Conservation (phyloP, 345 rosid species). For the Citrus medica region DNA sequence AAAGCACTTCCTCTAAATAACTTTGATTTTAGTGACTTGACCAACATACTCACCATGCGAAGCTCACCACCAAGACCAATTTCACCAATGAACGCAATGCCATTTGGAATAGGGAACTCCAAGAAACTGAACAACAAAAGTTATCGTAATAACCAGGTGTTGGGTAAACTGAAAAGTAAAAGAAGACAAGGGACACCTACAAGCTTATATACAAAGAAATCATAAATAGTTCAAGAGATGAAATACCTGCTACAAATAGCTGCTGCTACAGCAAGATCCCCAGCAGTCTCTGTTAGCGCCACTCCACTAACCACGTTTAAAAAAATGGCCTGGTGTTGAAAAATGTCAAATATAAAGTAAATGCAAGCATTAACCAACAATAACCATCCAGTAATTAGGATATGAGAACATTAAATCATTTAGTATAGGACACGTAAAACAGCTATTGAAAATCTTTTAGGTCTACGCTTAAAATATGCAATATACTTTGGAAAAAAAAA, state of each 20-base stretch:
- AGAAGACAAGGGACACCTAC: neutral
- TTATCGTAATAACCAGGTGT: neutral
- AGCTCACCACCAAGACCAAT: conserved; percentile 87
- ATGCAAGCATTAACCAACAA: neutral
- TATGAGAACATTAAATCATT: neutral
- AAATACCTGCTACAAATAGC: conserved; percentile 88
- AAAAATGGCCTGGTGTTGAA: conserved; percentile 53
- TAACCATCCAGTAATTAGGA: neutral
- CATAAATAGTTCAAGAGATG: neutral
- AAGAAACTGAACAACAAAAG: conserved; percentile 58
- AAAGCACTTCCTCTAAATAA: neutral
- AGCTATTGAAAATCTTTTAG: neutral
- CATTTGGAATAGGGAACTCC: conserved; percentile 81
- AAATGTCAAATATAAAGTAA: neutral
- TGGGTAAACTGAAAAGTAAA: neutral
- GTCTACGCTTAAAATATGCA: neutral
- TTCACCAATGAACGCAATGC: conserved; percentile 84
- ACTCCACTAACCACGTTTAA: conserved; percentile 84
- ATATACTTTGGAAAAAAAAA: neutral
- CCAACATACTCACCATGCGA: conserved; percentile 48
- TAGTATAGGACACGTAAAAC: neutral
- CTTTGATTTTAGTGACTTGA: neutral
- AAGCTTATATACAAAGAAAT: neutral
- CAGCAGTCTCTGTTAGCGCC: conserved; percentile 77
- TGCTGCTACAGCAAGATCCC: conserved; percentile 93